Evolutionary conservation across 2,329 filamentous ascomycete genomes (phyloP).

Genomic region (Triangularia verruculosa): DNA sequence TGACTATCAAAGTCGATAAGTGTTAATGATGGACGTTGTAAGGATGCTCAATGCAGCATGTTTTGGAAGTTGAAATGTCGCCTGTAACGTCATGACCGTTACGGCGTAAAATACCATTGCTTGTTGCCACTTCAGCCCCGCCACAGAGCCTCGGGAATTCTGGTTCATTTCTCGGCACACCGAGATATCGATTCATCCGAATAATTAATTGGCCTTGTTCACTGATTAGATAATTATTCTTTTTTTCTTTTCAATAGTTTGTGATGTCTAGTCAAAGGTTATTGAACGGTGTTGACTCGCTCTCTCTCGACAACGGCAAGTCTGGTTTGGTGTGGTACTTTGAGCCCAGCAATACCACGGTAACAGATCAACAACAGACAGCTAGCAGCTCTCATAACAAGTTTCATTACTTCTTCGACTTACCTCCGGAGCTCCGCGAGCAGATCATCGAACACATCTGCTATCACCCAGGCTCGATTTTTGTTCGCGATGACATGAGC

Average conservation of each 20-base stretch:
- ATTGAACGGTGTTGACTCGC: background rate
- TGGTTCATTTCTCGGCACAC: background rate
- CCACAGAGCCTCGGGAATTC: too few relatives aligned
- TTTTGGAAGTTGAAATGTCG: background rate
- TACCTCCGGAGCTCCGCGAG: constrained; percentile 31
- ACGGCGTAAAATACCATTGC: background rate
- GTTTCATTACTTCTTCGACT: constrained; percentile 29
- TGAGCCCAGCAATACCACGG: background rate
- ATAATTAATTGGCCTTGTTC: background rate
- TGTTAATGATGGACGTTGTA: too few relatives aligned
- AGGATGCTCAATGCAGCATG: too few relatives aligned
- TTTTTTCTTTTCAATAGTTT: background rate
- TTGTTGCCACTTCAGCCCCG: background rate
- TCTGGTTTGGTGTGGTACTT: background rate
- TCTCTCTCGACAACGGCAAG: background rate
- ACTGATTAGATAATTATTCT: background rate
- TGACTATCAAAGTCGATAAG: too few relatives aligned
- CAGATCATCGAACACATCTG: constrained; percentile 30
- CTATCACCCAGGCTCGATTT: constrained; percentile 23
- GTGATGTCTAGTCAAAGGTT: background rate
- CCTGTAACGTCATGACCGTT: background rate
- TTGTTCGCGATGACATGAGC: constrained; percentile 14
- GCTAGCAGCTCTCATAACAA: background rate
- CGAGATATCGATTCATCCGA: background rate
- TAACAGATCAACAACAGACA: background rate